Percentiles rank a stretch among this genome's conserved stretches.
These are phyloP conservation scores for Xylaria sp. DNA, from an alignment of 2,329 filamentous ascomycete species.

Conservation along the genomic window DNA sequence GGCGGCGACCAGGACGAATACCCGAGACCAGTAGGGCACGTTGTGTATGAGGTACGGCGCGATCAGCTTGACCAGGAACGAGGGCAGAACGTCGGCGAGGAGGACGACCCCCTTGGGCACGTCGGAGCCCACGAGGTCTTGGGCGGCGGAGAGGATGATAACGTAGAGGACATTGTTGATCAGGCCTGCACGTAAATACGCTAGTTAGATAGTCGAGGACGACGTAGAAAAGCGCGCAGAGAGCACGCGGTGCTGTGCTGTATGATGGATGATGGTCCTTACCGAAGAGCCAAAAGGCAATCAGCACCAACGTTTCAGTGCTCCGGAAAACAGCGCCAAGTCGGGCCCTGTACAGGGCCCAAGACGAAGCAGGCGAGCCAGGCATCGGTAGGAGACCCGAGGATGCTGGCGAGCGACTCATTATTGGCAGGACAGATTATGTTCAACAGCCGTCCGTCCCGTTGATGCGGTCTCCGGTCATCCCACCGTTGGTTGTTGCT, in stretches of 20 bases:
- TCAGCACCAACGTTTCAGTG: conserved; percentile 70
- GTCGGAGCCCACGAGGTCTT: conserved; percentile 86
- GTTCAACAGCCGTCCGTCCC: background rate
- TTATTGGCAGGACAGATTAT: background rate
- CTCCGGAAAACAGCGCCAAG: conserved; percentile 65
- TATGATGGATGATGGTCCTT: conserved; percentile 32
- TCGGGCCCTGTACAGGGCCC: conserved; percentile 72
- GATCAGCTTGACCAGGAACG: conserved; percentile 83
- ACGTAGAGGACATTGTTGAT: conserved; percentile 99
- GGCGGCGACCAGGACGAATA: conserved; percentile 72
- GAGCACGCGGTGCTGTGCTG: too few species aligned
- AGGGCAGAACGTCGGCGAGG: conserved; percentile 88
- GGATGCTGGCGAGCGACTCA: conserved; percentile 31
- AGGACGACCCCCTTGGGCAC: conserved; percentile 92
- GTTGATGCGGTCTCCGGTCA: background rate
- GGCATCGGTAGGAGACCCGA: conserved; percentile 56
- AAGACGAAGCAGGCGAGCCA: conserved; percentile 65
- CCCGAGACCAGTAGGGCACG: conserved; percentile 76
- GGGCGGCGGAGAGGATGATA: conserved; percentile 90
- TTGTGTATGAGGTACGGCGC: conserved; percentile 93
- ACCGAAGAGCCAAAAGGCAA: conserved; percentile 96
- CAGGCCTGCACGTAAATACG: conserved; percentile 62
- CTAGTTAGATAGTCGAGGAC: conserved; percentile 9
- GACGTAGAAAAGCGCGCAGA: background rate
- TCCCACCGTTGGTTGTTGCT: background rate